These are phyloP conservation scores for Colletotrichum viniferum DNA, from an alignment of 2,329 filamentous ascomycete species.

Conservation along the genomic window DNA sequence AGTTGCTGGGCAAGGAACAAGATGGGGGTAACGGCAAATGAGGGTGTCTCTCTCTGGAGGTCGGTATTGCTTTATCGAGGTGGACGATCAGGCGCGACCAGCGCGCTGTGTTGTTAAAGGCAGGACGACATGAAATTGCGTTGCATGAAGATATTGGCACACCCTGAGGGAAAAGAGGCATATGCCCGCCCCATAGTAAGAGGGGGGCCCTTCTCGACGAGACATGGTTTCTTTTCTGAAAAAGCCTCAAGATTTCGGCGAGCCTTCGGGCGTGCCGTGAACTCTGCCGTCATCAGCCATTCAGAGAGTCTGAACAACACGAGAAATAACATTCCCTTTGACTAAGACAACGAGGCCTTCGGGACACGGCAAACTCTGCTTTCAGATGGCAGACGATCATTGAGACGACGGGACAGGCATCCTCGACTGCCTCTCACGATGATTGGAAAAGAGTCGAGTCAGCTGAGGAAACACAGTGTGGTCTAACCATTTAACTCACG, in stretches of 20 bases:
- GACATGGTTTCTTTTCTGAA: background rate
- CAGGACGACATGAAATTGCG: background rate
- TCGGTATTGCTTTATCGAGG: slow-evolving; percentile 6
- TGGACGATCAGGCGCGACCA: background rate
- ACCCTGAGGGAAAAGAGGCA: background rate
- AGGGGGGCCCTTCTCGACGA: background rate
- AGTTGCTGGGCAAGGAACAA: background rate
- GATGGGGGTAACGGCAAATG: background rate
- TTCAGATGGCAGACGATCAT: background rate
- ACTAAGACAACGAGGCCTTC: background rate
- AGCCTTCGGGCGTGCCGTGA: background rate
- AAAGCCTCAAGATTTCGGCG: background rate
- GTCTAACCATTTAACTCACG: background rate
- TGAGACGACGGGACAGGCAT: background rate
- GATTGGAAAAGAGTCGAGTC: background rate
- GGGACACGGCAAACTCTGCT: background rate
- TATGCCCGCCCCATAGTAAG: background rate
- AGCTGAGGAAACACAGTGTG: background rate
- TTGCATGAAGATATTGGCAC: background rate
- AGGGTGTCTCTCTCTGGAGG: background rate
- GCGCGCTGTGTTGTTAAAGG: background rate
- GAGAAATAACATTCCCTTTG: background rate
- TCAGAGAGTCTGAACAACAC: background rate
- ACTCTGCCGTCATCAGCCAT: background rate
- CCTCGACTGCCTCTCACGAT: background rate